Evolutionary conservation across 305 asterid species (phyloP).

Genomic region (Fraxinus albicans): DNA sequence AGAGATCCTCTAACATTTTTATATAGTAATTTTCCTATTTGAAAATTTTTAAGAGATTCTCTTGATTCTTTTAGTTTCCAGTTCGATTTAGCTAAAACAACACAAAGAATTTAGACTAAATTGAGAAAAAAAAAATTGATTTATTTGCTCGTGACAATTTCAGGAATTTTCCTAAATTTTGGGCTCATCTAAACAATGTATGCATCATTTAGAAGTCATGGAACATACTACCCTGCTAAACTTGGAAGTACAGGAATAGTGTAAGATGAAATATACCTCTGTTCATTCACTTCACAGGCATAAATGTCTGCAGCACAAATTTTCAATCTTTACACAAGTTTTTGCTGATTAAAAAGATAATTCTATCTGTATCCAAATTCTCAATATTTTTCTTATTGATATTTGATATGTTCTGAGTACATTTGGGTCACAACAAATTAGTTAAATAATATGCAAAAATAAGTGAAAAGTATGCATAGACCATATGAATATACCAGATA

Average conservation of each 20-base stretch:
- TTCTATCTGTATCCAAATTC: neutral
- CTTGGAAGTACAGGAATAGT: neutral
- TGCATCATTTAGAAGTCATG: neutral
- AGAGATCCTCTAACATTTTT: neutral
- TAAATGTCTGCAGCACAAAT: neutral
- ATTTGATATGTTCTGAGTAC: neutral
- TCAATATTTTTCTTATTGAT: neutral
- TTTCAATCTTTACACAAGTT: neutral
- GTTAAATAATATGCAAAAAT: neutral
- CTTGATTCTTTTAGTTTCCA: neutral
- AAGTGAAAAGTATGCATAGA: neutral
- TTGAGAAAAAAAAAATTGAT: neutral
- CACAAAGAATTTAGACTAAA: neutral
- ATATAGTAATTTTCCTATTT: no score
- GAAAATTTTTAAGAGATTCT: no score
- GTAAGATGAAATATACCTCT: neutral
- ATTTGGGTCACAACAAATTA: constrained; percentile 3
- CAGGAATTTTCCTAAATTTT: no score
- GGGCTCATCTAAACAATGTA: no score
- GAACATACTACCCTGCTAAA: neutral
- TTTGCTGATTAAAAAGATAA: neutral
- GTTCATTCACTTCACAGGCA: neutral
- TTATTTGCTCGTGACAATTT: no score
- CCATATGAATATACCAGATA: neutral
- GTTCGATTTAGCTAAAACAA: neutral